Evolutionary conservation across 257 asterid species (phyloP).

Genomic region (Nicotiana attenuata): DNA sequence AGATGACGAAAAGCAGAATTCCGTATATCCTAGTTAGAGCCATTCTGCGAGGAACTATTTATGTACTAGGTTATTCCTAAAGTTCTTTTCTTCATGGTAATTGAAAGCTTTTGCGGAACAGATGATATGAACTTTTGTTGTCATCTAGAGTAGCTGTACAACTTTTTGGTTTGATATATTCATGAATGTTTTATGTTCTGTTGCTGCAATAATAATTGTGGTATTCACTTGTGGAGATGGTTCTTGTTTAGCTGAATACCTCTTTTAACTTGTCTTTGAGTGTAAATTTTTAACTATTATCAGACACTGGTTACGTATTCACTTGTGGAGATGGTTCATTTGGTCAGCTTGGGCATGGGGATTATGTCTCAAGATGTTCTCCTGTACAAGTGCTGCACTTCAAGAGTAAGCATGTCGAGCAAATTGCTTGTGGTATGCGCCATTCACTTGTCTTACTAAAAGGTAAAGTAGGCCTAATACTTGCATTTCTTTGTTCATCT

Average conservation of each 20-base stretch:
- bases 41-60: not conserved
- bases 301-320: conserved; percentile 64
- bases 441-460: conserved; percentile 66
- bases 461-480: conserved; percentile 39
- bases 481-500: not conserved
- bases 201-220: not conserved
- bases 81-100: not conserved
- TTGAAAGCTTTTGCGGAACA: not conserved
- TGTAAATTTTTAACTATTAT: conserved; percentile 5
- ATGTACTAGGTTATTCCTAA: not conserved
- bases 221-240: no score
- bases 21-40: not conserved
- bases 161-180: not conserved
- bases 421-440: conserved; percentile 95
- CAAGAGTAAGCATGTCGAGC: conserved; percentile 38
- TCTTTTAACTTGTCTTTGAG: not conserved
- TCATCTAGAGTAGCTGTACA: not conserved
- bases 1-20: not conserved
- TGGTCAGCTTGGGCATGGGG: conserved; percentile 91
- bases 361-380: conserved; percentile 37
- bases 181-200: not conserved
- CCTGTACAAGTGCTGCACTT: conserved; percentile 51
- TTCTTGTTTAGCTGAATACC: no score
- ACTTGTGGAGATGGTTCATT: conserved; percentile 93
- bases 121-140: not conserved